Conservation (phyloP, 2,329 filamentous ascomycete species). For the Colletotrichum aenigma region DNA sequence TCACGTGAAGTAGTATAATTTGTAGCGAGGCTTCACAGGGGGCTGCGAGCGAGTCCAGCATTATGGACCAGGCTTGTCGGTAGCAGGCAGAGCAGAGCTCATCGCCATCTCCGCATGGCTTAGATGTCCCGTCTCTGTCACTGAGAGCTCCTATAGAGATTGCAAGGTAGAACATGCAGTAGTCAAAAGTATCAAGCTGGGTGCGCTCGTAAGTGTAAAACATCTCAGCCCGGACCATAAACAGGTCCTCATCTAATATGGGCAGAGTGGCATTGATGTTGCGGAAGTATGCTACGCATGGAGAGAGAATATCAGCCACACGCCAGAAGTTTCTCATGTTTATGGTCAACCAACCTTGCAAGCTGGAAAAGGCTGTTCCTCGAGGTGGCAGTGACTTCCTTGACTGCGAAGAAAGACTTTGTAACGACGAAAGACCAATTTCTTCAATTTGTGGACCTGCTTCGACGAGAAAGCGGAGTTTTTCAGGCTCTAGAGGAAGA, state of each 20-base stretch:
- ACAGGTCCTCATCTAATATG: neutral
- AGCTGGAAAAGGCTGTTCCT: neutral
- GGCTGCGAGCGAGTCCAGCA: neutral
- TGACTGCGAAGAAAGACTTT: neutral
- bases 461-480: neutral
- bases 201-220: neutral
- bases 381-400: neutral
- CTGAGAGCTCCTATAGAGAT: neutral
- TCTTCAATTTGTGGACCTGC: neutral
- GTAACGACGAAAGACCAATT: neutral
- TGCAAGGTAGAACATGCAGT: neutral
- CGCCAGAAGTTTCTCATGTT: neutral
- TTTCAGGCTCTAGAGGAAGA: neutral
- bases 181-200: neutral
- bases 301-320: neutral
- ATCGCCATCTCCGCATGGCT: neutral
- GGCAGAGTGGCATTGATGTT: neutral
- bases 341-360: neutral
- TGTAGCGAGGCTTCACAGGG: neutral
- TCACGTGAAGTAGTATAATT: neutral
- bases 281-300: neutral
- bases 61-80: neutral
- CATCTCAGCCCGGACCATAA: neutral
- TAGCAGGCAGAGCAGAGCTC: neutral
- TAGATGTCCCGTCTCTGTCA: neutral